These are phyloP conservation scores for Amanita rubescens DNA, from an alignment of 768 basidiomycete species.

Conservation along the genomic window DNA sequence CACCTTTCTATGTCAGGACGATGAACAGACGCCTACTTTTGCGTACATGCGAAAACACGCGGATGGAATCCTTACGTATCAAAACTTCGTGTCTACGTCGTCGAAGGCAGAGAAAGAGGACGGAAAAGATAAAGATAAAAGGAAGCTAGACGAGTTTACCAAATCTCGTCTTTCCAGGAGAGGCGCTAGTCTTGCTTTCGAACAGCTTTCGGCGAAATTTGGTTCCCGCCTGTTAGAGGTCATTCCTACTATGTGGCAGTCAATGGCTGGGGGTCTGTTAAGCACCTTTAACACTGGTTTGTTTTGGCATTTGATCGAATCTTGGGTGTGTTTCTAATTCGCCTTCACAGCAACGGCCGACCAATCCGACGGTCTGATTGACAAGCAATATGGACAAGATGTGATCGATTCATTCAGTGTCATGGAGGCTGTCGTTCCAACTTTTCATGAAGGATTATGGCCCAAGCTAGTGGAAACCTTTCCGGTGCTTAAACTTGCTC, in stretches of 20 bases:
- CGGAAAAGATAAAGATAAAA: slow-evolving; percentile 35
- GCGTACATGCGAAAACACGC: slow-evolving; percentile 49
- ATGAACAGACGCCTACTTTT: slow-evolving; percentile 85
- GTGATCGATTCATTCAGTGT: slow-evolving; percentile 91
- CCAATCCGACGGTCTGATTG: slow-evolving; percentile 58
- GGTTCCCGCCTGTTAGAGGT: slow-evolving; percentile 62
- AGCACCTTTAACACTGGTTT: slow-evolving; percentile 61
- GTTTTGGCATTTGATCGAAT: slow-evolving; percentile 11
- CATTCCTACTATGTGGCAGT: slow-evolving; percentile 95
- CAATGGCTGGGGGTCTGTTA: slow-evolving; percentile 74
- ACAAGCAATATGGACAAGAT: slow-evolving; percentile 75
- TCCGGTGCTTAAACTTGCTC: slow-evolving; percentile 65
- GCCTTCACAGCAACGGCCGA: slow-evolving; percentile 39
- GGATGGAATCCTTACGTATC: slow-evolving; percentile 77
- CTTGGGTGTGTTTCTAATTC: not conserved
- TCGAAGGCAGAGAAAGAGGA: slow-evolving; percentile 29
- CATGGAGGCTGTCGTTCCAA: slow-evolving; percentile 72
- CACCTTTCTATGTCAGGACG: slow-evolving; percentile 92
- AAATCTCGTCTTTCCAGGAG: slow-evolving; percentile 71
- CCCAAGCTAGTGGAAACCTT: slow-evolving; percentile 64
- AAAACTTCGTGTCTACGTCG: slow-evolving; percentile 28
- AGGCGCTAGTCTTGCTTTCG: slow-evolving; percentile 81
- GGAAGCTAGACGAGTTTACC: slow-evolving; percentile 45
- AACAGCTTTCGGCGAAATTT: slow-evolving; percentile 69
- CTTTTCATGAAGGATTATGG: slow-evolving; percentile 66